Evolutionary conservation across 108 stramenopile genomes (phyloP).

Genomic region (Schizochytrium sp.): DNA sequence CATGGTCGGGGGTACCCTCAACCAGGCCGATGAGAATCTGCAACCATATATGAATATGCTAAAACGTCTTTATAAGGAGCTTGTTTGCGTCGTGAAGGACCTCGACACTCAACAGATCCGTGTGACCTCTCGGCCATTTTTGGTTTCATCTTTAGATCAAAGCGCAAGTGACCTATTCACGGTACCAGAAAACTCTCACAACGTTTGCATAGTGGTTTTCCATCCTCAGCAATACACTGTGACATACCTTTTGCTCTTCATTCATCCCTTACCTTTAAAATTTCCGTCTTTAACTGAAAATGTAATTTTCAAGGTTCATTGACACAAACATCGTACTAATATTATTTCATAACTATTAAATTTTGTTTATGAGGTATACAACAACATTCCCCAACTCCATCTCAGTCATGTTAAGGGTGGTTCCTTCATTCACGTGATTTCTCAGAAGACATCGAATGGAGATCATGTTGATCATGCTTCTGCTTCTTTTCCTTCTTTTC

Average conservation of each 20-base stretch:
- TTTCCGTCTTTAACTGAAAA: not conserved
- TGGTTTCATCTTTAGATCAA: not conserved
- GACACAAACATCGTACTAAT: not conserved
- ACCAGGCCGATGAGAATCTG: constrained; percentile 59
- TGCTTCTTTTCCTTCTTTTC: constrained; percentile 5
- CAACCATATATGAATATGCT: constrained; percentile 19
- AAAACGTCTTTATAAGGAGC: not conserved
- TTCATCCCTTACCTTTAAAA: constrained; percentile 29
- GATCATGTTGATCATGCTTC: not conserved
- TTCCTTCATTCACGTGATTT: not conserved
- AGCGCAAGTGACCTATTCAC: not conserved
- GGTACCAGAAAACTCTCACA: not conserved
- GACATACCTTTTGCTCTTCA: not conserved
- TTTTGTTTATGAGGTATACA: not conserved
- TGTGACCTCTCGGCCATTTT: constrained; percentile 12
- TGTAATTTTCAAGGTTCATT: not conserved
- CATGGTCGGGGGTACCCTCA: constrained; percentile 60
- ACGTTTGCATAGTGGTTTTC: not conserved
- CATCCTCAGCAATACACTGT: constrained; percentile 14
- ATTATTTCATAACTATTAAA: not conserved
- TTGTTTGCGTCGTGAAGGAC: constrained; percentile 57
- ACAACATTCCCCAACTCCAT: not conserved
- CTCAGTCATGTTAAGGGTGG: not conserved
- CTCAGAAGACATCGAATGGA: too few relatives aligned
- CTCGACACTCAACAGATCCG: not conserved